Evolutionary conservation across 192 early-diverging fungal genomes (phyloP).

Genomic region (Coemansia sp.): DNA sequence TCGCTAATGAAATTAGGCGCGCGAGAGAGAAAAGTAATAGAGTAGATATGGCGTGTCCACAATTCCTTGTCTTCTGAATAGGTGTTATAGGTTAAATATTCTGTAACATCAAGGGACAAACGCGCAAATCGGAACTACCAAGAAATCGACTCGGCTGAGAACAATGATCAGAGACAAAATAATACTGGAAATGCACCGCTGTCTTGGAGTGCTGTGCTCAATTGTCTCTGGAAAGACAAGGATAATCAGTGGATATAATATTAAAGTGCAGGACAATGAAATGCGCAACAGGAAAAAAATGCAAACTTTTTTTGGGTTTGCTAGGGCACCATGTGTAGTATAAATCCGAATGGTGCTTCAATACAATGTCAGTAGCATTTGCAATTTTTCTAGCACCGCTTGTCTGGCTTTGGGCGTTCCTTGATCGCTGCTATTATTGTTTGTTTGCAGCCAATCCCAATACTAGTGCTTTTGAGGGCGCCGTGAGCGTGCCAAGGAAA

Average conservation of each 20-base stretch:
- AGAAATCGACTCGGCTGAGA: background rate
- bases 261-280: background rate
- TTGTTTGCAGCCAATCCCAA: background rate
- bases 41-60: background rate
- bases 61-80: background rate
- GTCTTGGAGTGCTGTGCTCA: background rate
- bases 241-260: background rate
- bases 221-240: background rate
- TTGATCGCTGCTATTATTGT: background rate
- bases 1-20: constrained; percentile 3
- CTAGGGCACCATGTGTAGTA: background rate
- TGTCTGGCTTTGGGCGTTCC: background rate
- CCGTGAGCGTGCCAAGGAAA: too few relatives aligned
- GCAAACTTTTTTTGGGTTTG: constrained; percentile 3
- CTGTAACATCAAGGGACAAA: too few relatives aligned
- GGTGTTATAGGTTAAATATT: background rate
- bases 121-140: background rate
- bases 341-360: background rate
- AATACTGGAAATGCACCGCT: background rate
- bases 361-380: background rate
- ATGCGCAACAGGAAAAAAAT: background rate
- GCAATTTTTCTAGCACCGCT: too few relatives aligned
- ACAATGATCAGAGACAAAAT: background rate
- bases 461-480: background rate
- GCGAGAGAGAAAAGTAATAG: background rate